Base-by-base conservation (phyloP, 202 grass and related monocot genomes). In the Setaria italica region DNA sequence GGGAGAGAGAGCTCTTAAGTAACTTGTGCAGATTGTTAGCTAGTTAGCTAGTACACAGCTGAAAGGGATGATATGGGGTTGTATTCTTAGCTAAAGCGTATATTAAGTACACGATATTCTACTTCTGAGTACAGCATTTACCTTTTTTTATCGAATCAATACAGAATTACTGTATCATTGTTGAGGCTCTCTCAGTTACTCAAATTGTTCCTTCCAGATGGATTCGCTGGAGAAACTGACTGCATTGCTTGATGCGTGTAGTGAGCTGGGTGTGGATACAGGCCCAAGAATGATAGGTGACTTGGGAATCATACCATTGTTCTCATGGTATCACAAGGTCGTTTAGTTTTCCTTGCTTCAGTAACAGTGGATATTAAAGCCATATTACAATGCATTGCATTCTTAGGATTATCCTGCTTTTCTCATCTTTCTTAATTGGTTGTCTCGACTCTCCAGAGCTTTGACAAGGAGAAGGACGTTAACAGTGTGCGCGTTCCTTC, bases 311-410 rank as follows among this genome's bases (percentile, higher is more conserved):
- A 94, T 95, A 94, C 95, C 95, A 64, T 88, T 98, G 89, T 90
- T 82, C 76, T 98, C 95, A 68, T 98, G 95, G 95, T 94, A 98
- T 83, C 95, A 98, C 91, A 95, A 95, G 93, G 93, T 98, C 77
- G 56, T 58, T 72, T 51, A 37, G 10, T 60, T 88, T 68, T 41
- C 33, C 76, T 80, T 70, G 15, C n/a, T 81, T 35, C 16, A 63
- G 35, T 63, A 48, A 19, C n/a, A 77, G 57, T 82, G 11, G 9
- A 62, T 59, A 84, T 72, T 80, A 37, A 6, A 67, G 2, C 7
- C 45, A 80, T 9, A 67, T 68, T 69, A 37, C 16, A 54, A 76
- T 85, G 9, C 47, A 62, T 10, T 42, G 15, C 49, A 39, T 83
- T 64, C 65, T 42, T 79, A 74, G 20, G n/a, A 72, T 69, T 74